A percentile compares a stretch with the other conserved stretches of the same genome.
phyloP scores from a whole-genome alignment of 176 grass and related monocot species.

The Alloteropsis semialata region DNA sequence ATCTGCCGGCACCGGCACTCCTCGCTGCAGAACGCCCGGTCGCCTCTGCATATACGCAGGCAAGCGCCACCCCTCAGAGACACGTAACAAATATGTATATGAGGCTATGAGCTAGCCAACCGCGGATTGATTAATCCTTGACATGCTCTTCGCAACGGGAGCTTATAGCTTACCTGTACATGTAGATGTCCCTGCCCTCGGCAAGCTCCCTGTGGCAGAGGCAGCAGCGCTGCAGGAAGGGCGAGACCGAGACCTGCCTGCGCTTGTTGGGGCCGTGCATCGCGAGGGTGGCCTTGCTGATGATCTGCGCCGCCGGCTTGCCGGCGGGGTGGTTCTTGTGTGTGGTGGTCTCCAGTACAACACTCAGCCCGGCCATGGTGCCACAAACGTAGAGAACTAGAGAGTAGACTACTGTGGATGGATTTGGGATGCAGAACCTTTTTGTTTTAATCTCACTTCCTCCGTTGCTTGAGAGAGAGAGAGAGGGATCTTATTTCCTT shows the following conservation, averaged over 20 bases:
- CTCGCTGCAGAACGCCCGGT: conserved; percentile 62
- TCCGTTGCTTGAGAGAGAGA: background rate
- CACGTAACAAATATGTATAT: background rate
- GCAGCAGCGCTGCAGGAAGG: conserved; percentile 63
- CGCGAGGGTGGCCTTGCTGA: conserved; percentile 47
- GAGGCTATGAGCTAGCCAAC: background rate
- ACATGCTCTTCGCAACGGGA: background rate
- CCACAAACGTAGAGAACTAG: background rate
- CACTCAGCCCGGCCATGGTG: conserved; percentile 58
- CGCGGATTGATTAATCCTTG: background rate
- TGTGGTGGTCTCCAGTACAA: conserved; percentile 45
- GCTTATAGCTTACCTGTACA: conserved; percentile 48
- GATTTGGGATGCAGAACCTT: background rate
- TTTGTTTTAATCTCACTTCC: background rate
- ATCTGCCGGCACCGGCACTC: conserved; percentile 62
- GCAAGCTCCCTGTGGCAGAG: conserved; percentile 48
- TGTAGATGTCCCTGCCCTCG: conserved; percentile 58
- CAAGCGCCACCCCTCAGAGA: background rate
- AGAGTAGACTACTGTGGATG: background rate
- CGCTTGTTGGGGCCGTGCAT: background rate
- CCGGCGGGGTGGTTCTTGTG: background rate
- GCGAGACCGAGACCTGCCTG: background rate
- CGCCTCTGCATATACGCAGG: conserved; percentile 25
- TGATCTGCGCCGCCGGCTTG: conserved; percentile 23
- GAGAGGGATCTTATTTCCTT: background rate